Evolutionary conservation across 495 filamentous ascomycete species (phyloP), one percentile per base, ranked within the genome.

Genomic region (Aspergillus coremiiformis): DNA sequence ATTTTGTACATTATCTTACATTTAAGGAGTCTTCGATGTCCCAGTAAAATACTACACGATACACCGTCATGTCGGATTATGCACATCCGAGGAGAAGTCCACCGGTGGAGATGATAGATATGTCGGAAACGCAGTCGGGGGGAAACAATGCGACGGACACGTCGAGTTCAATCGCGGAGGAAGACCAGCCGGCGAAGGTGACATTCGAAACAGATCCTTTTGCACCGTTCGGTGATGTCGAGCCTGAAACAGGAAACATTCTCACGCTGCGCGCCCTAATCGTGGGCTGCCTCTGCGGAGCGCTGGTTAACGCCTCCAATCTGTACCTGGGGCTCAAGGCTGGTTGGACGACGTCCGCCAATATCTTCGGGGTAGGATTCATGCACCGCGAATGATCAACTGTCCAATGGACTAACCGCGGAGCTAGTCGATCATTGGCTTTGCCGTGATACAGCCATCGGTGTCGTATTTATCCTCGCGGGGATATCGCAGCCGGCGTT

Each of bases 281-380:
- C 33, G 48, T 51, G 33, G 48, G 48, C 11, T 10, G 10, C 9
- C 35, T 51, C 10, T 51, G 48, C 9, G 48, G 48, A 20, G 42
- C 48, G 6, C 48, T 51, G 9, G 48, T 51, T 2, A 51, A 51
- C 20, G 37, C 48, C 20, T 41, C 48, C 14, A 51, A 51, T 20
- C 39, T 51, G 14, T 51, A 51, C 14, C 48, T 51, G 1, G 48
- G 37, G n/a, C 23, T 51, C 20, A 51, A 51, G 19, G 48, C 48
- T 4, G 48, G 48, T 11, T 51, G 48, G 48, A 51, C 48, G n/a
- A 19, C 33, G 3, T 35, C 35, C 14, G 48, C 48, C 11, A 51
- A 51, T 19, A 51, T 51, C n/a, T 51, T 51, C 20, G 48, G 48
- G 1, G 48, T 51, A 37, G 20, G 48, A n/a, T 2, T 41, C 37